Evolutionary conservation across 2,329 filamentous ascomycete species (phyloP).

Genomic region (Trichophyton equinum): DNA sequence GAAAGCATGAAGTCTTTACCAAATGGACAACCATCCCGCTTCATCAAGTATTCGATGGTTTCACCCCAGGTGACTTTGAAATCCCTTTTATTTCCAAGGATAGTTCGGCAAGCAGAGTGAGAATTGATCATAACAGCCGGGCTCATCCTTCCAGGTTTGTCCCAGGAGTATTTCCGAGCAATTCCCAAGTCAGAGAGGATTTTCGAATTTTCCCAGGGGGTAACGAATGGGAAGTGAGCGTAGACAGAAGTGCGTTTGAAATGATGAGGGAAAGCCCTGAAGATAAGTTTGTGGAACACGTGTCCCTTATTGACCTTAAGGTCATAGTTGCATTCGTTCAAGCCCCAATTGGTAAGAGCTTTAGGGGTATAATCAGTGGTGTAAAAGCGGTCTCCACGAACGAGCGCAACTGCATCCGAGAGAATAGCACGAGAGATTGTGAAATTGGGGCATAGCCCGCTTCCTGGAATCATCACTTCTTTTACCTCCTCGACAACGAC

Average conservation of each 20-base stretch:
- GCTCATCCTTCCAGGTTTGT: conserved; percentile 8
- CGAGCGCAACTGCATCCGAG: conserved; percentile 33
- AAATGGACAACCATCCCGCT: conserved; percentile 12
- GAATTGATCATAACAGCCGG: conserved; percentile 11
- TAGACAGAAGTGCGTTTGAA: conserved; percentile 20
- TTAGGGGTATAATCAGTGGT: conserved; percentile 22
- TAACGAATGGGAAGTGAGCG: conserved; percentile 19
- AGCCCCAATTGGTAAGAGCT: conserved; percentile 31
- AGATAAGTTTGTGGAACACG: conserved; percentile 21
- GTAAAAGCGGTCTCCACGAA: conserved; percentile 32
- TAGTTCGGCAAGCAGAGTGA: conserved; percentile 12
- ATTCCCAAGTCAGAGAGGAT: conserved; percentile 16
- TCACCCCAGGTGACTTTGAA: conserved; percentile 19
- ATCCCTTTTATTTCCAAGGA: conserved; percentile 16
- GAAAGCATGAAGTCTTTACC: conserved; percentile 17
- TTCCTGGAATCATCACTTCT: conserved; percentile 23
- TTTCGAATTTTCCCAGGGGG: conserved; percentile 17
- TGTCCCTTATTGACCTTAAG: conserved; percentile 16
- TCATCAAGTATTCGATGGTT: conserved; percentile 14
- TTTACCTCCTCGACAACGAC: conserved; percentile 40
- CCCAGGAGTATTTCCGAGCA: conserved; percentile 16
- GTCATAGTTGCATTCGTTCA: conserved; percentile 26
- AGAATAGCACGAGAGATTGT: conserved; percentile 31
- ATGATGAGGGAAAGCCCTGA: conserved; percentile 19
- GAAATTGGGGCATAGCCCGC: conserved; percentile 26